Conservation (phyloP, 2,329 filamentous ascomycete species). For the Alternaria dauci region DNA sequence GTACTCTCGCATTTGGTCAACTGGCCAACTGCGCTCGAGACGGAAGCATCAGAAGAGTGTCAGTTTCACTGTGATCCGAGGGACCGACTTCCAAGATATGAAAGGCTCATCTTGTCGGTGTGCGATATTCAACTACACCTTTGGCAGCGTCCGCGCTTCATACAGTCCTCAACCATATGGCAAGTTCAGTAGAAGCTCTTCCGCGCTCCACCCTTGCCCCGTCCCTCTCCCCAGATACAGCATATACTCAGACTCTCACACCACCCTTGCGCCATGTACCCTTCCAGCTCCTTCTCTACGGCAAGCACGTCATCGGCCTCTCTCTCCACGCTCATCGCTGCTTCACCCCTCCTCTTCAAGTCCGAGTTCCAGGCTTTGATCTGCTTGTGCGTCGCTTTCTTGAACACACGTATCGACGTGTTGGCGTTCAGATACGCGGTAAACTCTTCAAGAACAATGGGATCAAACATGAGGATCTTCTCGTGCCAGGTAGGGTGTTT, state of each 20-base stretch:
- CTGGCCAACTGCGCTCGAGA: not conserved
- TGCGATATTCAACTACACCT: not conserved
- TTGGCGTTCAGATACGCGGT: slow-evolving; percentile 76
- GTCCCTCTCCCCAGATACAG: slow-evolving; percentile 72
- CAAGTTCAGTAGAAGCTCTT: not conserved
- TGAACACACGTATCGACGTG: slow-evolving; percentile 33
- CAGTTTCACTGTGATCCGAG: not conserved
- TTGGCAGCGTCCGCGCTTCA: not conserved
- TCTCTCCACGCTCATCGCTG: slow-evolving; percentile 16
- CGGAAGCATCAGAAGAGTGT: not conserved
- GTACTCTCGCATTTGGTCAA: not conserved
- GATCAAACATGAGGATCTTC: slow-evolving; percentile 93
- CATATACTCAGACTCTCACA: slow-evolving; percentile 88
- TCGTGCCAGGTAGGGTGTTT: slow-evolving; percentile 77
- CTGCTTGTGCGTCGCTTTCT: slow-evolving; percentile 41
- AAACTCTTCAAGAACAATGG: slow-evolving; percentile 86
- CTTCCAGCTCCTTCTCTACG: slow-evolving; percentile 41
- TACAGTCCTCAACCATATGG: not conserved
- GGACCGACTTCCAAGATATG: not conserved
- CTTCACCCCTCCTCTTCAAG: slow-evolving; percentile 23
- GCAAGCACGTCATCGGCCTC: slow-evolving; percentile 30
- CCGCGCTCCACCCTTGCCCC: slow-evolving; percentile 34
- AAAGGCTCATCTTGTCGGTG: not conserved
- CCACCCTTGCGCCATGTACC: slow-evolving; percentile 80
- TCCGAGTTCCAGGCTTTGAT: slow-evolving; percentile 41